These are phyloP conservation scores for Sutorius eximius DNA, from an alignment of 1,284 basidiomycete genomes.

Conservation along the genomic window DNA sequence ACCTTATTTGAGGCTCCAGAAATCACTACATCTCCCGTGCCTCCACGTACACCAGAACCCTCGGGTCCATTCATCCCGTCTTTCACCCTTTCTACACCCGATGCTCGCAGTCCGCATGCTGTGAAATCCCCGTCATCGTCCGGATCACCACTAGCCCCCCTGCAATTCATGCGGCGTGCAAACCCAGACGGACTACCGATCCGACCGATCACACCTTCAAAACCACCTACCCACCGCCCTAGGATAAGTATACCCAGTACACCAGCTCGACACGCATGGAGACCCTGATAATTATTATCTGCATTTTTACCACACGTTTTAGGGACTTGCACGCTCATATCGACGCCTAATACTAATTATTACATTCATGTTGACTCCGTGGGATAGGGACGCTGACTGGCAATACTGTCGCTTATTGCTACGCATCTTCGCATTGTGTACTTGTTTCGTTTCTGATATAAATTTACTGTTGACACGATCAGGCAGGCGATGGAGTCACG, in stretches of 20 bases:
- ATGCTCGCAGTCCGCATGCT: slow-evolving; percentile 46
- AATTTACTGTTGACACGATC: slow-evolving; percentile 7
- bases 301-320: slow-evolving; percentile 15
- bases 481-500: not conserved
- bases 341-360: slow-evolving; percentile 30
- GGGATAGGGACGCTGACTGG: slow-evolving; percentile 29
- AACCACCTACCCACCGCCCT: slow-evolving; percentile 33
- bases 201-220: slow-evolving; percentile 47
- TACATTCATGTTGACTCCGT: slow-evolving; percentile 32
- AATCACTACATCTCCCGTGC: slow-evolving; percentile 47
- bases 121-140: slow-evolving; percentile 46
- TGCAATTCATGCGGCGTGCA: slow-evolving; percentile 59
- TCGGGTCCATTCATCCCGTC: slow-evolving; percentile 44
- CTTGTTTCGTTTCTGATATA: slow-evolving; percentile 20
- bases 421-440: slow-evolving; percentile 30
- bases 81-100: slow-evolving; percentile 50
- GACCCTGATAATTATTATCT: slow-evolving; percentile 29
- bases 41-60: slow-evolving; percentile 71
- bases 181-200: slow-evolving; percentile 40
- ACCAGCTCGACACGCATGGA: slow-evolving; percentile 38
- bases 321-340: slow-evolving; percentile 17
- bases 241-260: slow-evolving; percentile 36
- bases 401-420: slow-evolving; percentile 25
- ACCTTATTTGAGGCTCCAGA: slow-evolving; percentile 58
- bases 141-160: slow-evolving; percentile 52